Evolutionary conservation across 75 land plant species (phyloP).

Genomic region (Picea sitchensis): DNA sequence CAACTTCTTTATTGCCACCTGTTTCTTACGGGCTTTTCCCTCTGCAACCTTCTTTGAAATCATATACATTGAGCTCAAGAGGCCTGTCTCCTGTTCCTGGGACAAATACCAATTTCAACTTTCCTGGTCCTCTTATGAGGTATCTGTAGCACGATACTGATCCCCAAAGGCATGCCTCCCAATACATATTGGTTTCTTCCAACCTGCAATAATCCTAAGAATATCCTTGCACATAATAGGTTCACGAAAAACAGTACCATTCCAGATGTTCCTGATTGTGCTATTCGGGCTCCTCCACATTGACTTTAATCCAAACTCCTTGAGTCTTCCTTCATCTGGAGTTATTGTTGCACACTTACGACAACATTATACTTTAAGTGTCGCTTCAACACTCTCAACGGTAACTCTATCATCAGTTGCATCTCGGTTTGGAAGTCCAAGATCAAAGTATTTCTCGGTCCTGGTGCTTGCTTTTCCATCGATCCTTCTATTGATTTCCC

Average conservation of each 20-base stretch:
- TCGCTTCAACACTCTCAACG: slow-evolving; percentile 77
- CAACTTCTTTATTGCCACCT: slow-evolving; percentile 60
- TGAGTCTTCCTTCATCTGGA: no score
- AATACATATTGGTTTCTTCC: slow-evolving; percentile 89
- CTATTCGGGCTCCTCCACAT: no score
- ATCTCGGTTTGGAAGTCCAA: slow-evolving; percentile 75
- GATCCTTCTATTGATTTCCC: no score
- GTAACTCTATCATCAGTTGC: slow-evolving; percentile 87
- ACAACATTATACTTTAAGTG: slow-evolving; percentile 54
- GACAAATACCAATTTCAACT: slow-evolving; percentile 77
- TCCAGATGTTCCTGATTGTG: no score
- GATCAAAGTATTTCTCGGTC: slow-evolving; percentile 51
- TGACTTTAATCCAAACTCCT: no score
- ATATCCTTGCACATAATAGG: slow-evolving; percentile 71
- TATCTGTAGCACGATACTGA: slow-evolving; percentile 86
- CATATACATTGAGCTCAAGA: slow-evolving; percentile 59
- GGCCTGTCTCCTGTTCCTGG: slow-evolving; percentile 46
- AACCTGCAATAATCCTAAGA: slow-evolving; percentile 67
- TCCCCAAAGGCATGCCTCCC: slow-evolving; percentile 97
- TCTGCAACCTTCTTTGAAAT: slow-evolving; percentile 86
- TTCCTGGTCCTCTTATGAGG: slow-evolving; percentile 69
- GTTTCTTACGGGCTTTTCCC: slow-evolving; percentile 90
- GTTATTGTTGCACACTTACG: no score
- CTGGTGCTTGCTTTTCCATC: no score
- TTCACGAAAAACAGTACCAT: slow-evolving; percentile 82